phyloP scores from a whole-genome alignment of 805 yeast genomes.

The Jamesozyma hellenica region DNA sequence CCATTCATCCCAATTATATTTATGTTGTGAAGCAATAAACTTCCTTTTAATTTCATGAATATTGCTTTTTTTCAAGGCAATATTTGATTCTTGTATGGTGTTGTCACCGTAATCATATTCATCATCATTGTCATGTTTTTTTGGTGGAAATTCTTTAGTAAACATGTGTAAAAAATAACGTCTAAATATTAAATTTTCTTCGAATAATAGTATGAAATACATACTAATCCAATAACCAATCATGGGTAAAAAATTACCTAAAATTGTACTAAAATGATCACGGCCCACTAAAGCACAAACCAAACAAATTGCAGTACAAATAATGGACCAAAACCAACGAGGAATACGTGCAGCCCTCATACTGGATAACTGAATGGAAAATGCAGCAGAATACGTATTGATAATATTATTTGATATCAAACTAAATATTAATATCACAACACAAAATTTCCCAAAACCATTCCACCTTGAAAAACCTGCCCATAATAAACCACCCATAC shows the following conservation, averaged over 20 bases:
- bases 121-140: neutral
- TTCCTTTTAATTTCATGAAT: constrained; percentile 16
- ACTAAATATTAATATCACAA: constrained; percentile 60
- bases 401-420: constrained; percentile 73
- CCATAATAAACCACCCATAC: constrained; percentile 68
- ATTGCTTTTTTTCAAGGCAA: constrained; percentile 2
- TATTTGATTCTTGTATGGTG: neutral
- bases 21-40: constrained; percentile 23
- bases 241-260: constrained; percentile 82
- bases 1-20: constrained; percentile 72
- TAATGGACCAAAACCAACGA: constrained; percentile 65
- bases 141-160: constrained; percentile 34
- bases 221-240: constrained; percentile 85
- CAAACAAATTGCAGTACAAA: constrained; percentile 52
- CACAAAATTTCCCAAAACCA: constrained; percentile 66
- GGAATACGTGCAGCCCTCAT: constrained; percentile 50
- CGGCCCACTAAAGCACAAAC: constrained; percentile 70
- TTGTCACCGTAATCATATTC: constrained; percentile 3
- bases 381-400: constrained; percentile 73
- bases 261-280: constrained; percentile 57
- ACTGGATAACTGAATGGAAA: constrained; percentile 61
- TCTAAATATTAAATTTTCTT: constrained; percentile 67
- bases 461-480: constrained; percentile 62
- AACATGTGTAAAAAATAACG: constrained; percentile 34
- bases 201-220: constrained; percentile 58